Base-by-base conservation (phyloP, 148 eudicot genomes). In the Camellia lanceoleosa region DNA sequence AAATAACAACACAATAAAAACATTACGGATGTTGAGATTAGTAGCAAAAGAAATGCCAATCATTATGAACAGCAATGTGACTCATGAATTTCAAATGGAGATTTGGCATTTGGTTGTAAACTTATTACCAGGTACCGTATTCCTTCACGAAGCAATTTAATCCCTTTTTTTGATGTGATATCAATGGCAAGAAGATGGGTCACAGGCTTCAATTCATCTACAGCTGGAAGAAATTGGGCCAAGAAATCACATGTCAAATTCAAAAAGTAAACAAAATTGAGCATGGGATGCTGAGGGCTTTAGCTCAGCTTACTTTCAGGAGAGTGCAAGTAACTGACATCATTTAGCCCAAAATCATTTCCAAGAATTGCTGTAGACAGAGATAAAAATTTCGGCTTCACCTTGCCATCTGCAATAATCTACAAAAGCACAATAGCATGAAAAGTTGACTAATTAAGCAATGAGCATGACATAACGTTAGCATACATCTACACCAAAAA, bases 121-220 rank as follows among this genome's bases (percentile, higher is more conserved):
- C 77, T 51, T 30, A 87, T 83, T 84, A 96, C 99, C 89, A 96
- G 91, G 83, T 96, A 96, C 63, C 62, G 94, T 59, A 94, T 88
- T 84, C 99, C 99, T 91, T 91, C 93, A 84, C 82, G 94, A 23
- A 96, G 88, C 81, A 96, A 84, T 83, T 88, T 86, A 66, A 94
- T 83, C 80, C 98, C 99, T 80, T 86, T 93, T 80, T 80, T 87
- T 76, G 97, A 93, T 7, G 89, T 85, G 61, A 91, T 77, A 87
- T 94, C 95, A 83, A 94, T 87, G 66, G 84, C 89, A 78, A 93
- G 90, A 82, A 92, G 92, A 90, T 96, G 99, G 82, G 98, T 96
- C 75, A 96, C 97, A 51, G 99, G 97, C 87, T 96, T 96, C 86
- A 94, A 4, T 63, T 92, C 98, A 85, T 96, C 98, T 60, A 80